These are phyloP conservation scores for Saccharomycopsis sp. DNA, from an alignment of 805 yeast genomes.

Conservation along the genomic window DNA sequence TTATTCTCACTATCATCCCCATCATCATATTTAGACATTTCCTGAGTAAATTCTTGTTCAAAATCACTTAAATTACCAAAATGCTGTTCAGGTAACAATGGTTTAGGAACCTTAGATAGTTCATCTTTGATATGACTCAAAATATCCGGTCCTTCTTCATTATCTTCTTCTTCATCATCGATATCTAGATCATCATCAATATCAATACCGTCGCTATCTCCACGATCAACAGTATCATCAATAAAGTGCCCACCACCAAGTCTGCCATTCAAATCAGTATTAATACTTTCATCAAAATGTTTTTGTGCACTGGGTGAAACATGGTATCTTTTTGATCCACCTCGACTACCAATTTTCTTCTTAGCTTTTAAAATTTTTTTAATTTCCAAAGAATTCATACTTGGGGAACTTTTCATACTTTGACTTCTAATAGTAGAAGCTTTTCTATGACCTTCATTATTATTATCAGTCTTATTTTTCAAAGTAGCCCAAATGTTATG, in stretches of 20 bases:
- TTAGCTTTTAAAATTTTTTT: conserved; percentile 28
- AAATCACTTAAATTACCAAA: conserved; percentile 14
- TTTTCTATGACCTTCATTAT: conserved; percentile 3
- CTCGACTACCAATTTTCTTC: conserved; percentile 10
- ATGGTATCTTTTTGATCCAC: background rate
- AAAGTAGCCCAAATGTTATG: conserved; percentile 16
- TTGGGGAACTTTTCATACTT: conserved; percentile 39
- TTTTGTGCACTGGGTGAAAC: background rate
- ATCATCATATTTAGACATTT: conserved; percentile 7
- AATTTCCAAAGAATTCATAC: conserved; percentile 37
- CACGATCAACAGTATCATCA: conserved; percentile 13
- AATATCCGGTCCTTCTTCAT: conserved; percentile 3
- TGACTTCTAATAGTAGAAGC: conserved; percentile 31
- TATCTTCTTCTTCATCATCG: conserved; percentile 8
- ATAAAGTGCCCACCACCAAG: conserved; percentile 13
- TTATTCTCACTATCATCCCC: background rate
- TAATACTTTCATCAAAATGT: background rate
- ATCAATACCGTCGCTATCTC: conserved; percentile 2
- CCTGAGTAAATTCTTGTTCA: conserved; percentile 15
- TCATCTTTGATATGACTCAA: conserved; percentile 14
- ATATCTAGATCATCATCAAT: conserved; percentile 1
- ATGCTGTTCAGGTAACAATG: conserved; percentile 19
- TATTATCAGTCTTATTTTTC: background rate
- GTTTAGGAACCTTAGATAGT: conserved; percentile 15
- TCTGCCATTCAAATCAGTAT: background rate